A percentile compares a stretch with the other conserved stretches of the same genome.
These are phyloP conservation scores for Suhomyces sp. DNA, from an alignment of 805 yeast genomes.

Conservation along the genomic window DNA sequence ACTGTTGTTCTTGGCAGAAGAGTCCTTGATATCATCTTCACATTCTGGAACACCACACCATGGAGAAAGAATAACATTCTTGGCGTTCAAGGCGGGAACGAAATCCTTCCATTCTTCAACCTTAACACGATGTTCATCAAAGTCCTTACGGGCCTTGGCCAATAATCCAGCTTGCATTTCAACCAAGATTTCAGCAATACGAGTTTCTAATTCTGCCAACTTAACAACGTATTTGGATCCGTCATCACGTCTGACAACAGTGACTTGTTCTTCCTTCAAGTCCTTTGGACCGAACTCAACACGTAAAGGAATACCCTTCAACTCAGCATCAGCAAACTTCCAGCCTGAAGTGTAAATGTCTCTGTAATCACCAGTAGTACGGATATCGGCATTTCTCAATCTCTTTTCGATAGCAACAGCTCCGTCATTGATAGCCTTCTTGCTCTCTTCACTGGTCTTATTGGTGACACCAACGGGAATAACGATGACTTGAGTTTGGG, in stretches of 20 bases:
- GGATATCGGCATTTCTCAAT: constrained; percentile 60
- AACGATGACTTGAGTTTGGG: constrained; percentile 87
- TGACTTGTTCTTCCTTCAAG: constrained; percentile 70
- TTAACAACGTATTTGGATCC: constrained; percentile 70
- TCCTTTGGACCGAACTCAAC: constrained; percentile 97
- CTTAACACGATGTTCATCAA: constrained; percentile 77
- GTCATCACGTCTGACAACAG: constrained; percentile 92
- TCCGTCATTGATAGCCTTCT: constrained; percentile 64
- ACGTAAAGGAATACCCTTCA: constrained; percentile 93
- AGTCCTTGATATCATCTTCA: constrained; percentile 95
- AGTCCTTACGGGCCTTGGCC: constrained; percentile 74
- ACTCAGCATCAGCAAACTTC: constrained; percentile 97
- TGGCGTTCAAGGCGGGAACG: constrained; percentile 86
- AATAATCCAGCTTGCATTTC: constrained; percentile 76
- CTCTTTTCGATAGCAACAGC: constrained; percentile 67
- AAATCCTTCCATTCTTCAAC: constrained; percentile 90
- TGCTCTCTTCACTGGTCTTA: constrained; percentile 77
- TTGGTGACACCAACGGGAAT: constrained; percentile 94
- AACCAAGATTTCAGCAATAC: constrained; percentile 76
- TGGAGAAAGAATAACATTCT: constrained; percentile 89
- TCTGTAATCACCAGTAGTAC: constrained; percentile 85
- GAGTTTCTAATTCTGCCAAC: constrained; percentile 60
- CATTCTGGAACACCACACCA: constrained; percentile 96
- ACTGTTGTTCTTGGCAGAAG: constrained; percentile 76
- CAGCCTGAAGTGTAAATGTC: constrained; percentile 97